Evolutionary conservation across 805 yeast species (phyloP).

Genomic region (Metschnikowia lochheadii): DNA sequence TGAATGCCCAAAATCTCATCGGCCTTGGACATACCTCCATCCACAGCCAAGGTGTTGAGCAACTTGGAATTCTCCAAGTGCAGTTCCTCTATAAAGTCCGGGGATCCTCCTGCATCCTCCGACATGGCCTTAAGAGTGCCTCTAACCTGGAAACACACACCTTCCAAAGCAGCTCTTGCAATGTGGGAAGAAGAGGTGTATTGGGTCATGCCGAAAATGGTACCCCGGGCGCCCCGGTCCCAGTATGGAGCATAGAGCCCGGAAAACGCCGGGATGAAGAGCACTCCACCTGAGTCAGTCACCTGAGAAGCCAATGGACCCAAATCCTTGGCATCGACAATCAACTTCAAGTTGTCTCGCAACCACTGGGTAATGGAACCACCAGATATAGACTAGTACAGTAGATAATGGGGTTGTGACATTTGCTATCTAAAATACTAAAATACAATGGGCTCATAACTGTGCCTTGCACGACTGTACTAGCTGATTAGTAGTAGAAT

Average conservation of each 20-base stretch:
- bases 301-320: conserved; percentile 88
- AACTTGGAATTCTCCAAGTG: conserved; percentile 44
- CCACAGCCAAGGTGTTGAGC: conserved; percentile 65
- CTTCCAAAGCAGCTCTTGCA: conserved; percentile 92
- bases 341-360: conserved; percentile 81
- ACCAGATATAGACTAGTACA: no score
- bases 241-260: conserved; percentile 96
- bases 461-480: no score
- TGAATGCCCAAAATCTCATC: conserved; percentile 91
- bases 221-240: conserved; percentile 90
- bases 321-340: conserved; percentile 77
- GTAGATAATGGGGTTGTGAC: no score
- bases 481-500: no score
- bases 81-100: conserved; percentile 53
- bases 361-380: conserved; percentile 94
- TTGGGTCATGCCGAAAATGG: conserved; percentile 89
- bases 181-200: conserved; percentile 88
- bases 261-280: conserved; percentile 90
- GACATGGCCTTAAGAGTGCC: conserved; percentile 90
- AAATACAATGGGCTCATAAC: no score
- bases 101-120: conserved; percentile 66
- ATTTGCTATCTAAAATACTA: no score
- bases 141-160: conserved; percentile 89
- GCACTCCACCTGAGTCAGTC: conserved; percentile 81
- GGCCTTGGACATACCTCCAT: conserved; percentile 93